phyloP scores from a whole-genome alignment of 805 yeast species.

The Tetrapisispora namnaoensis region DNA sequence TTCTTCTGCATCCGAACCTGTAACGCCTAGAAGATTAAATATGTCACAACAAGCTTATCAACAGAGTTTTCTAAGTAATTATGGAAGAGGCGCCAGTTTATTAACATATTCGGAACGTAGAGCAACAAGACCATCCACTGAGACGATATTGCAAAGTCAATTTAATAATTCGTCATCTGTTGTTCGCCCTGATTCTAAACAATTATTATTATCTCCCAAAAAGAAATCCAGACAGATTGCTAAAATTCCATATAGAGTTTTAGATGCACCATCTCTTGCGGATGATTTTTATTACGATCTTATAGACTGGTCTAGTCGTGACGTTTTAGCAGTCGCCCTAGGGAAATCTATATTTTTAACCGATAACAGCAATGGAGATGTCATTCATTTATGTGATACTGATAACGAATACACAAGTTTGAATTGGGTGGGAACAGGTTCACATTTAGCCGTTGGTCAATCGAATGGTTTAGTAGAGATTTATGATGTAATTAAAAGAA shows the following conservation, averaged over 20 bases:
- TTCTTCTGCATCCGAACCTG: conserved; percentile 20
- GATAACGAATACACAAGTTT: conserved; percentile 72
- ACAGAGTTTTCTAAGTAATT: conserved; percentile 16
- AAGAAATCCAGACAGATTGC: conserved; percentile 69
- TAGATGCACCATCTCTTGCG: conserved; percentile 91
- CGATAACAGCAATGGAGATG: conserved; percentile 80
- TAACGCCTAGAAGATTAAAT: conserved; percentile 29
- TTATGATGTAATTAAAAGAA: conserved; percentile 80
- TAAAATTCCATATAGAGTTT: conserved; percentile 81
- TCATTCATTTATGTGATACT: conserved; percentile 68
- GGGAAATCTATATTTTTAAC: conserved; percentile 83
- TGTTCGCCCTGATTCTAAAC: conserved; percentile 80
- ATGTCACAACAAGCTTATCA: conserved; percentile 12
- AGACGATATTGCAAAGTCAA: conserved; percentile 59
- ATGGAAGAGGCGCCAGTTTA: conserved; percentile 42
- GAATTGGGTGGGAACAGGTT: conserved; percentile 90
- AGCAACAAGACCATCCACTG: conserved; percentile 47
- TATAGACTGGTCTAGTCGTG: conserved; percentile 92
- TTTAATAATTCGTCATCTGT: conserved; percentile 63
- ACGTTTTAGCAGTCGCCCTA: conserved; percentile 80
- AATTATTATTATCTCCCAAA: conserved; percentile 68
- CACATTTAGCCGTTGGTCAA: conserved; percentile 91
- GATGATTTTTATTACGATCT: conserved; percentile 90
- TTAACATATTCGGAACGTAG: conserved; percentile 70
- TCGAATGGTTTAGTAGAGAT: conserved; percentile 80